Base-by-base conservation (phyloP, 1,284 basidiomycete genomes). In the Wallemia ichthyophaga region DNA sequence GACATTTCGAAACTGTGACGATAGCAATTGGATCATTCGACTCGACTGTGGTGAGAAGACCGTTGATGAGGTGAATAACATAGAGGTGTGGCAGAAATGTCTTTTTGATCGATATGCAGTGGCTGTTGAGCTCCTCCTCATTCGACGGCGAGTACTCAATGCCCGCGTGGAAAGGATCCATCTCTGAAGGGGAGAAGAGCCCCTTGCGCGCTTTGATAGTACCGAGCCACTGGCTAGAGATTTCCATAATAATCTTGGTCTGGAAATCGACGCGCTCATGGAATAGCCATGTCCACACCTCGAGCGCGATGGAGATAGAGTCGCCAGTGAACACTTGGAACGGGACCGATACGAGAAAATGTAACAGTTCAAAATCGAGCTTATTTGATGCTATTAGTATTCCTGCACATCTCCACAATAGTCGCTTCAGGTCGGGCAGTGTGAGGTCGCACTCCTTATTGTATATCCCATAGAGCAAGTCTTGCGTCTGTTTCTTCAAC, bases 261-360 rank as follows among this genome's bases (percentile, higher is more conserved):
- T 83, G 80, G 25, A 79, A 73, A 60, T 79, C 77, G 0, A 86
- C 82, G 60, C 85, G 79, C 66, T 91, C 85, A 19, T 85, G 80
- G 58, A 96, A 85, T 0, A 96, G 75, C 92, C 91, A 96, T 1
- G 85, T 87, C 94, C 94, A 98, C 2, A 86, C 83, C 67, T 95
- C 88, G 58, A 89, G 82, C 0, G 87, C 91, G 1, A 84, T 79
- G 9, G 83, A 77, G 61, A 96, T 78, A 0, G 89, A 79, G 2
- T 83, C 75, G 0, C 89, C 87, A 0, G 85, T 88, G 64, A 89
- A 88, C 1, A 86, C 80, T 60, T 83, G 82, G 65, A 96, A 85
- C 0, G 94, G 94, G 19, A 98, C 71, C 25, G 77, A 76, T 7
- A 98, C 89, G 25, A 98, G 73, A 67, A 85, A 83, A 68, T 89